Percentiles rank a stretch among this genome's conserved stretches.
Conservation (phyloP, 768 basidiomycete genomes). For the Tylopilus balloui region DNA sequence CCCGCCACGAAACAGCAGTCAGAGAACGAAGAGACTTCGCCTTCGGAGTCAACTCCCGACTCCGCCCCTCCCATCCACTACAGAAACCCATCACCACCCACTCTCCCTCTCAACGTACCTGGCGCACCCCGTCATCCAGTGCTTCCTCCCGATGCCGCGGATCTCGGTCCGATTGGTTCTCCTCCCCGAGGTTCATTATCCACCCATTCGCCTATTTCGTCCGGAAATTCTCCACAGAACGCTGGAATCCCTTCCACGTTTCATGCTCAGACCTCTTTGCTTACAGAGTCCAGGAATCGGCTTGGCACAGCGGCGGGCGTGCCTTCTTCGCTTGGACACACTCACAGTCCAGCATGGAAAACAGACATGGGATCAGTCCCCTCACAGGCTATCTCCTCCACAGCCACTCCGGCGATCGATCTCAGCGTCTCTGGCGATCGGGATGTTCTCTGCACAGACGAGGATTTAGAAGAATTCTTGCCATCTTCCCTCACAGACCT, state of each 20-base stretch:
- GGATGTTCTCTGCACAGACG: conserved; percentile 44
- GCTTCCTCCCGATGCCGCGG: conserved; percentile 37
- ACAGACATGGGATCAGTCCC: conserved; percentile 24
- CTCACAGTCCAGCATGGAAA: conserved; percentile 27
- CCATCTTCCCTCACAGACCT: conserved; percentile 87
- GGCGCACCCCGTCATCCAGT: conserved; percentile 47
- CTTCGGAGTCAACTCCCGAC: conserved; percentile 8
- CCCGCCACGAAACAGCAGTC: background rate
- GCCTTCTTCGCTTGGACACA: conserved; percentile 57
- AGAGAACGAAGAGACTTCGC: conserved; percentile 9
- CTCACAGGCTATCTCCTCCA: conserved; percentile 4
- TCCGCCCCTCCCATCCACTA: conserved; percentile 12
- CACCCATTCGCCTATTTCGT: conserved; percentile 52
- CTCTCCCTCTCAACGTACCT: conserved; percentile 49
- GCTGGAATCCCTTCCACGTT: conserved; percentile 59
- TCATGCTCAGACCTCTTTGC: conserved; percentile 59
- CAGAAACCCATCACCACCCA: conserved; percentile 40
- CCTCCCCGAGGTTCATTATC: conserved; percentile 51
- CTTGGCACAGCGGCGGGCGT: conserved; percentile 38
- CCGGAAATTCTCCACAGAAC: conserved; percentile 37
- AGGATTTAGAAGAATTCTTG: conserved; percentile 83
- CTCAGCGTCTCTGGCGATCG: conserved; percentile 37
- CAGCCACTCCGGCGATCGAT: conserved; percentile 11
- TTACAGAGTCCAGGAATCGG: conserved; percentile 37
- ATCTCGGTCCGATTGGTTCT: conserved; percentile 82